phyloP scores from a whole-genome alignment of 2,329 filamentous ascomycete species.

The Neonectria sp. region DNA sequence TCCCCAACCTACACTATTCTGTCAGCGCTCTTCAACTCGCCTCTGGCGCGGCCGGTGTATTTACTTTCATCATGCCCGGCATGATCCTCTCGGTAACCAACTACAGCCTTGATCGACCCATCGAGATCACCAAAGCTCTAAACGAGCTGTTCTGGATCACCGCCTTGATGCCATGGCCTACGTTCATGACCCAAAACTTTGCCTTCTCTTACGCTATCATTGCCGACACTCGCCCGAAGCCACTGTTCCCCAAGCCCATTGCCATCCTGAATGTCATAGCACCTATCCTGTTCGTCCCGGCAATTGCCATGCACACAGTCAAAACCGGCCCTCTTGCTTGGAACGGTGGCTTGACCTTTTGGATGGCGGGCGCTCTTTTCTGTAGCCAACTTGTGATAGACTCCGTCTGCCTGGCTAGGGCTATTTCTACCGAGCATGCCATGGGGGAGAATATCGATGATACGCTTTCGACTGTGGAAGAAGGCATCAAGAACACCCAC shows the following conservation, averaged over 20 bases:
- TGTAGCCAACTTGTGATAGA: constrained; percentile 9
- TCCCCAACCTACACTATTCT: constrained; percentile 14
- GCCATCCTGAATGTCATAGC: constrained; percentile 20
- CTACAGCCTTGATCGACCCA: constrained; percentile 22
- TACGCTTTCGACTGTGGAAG: background rate
- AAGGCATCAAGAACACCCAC: too few species aligned
- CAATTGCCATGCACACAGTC: constrained; percentile 13
- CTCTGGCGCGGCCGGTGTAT: constrained; percentile 13
- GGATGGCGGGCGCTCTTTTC: constrained; percentile 11
- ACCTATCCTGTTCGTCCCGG: constrained; percentile 5
- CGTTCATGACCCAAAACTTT: constrained; percentile 20
- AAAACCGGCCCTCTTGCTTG: constrained; percentile 23
- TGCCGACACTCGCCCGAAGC: constrained; percentile 15
- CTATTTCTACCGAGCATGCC: background rate
- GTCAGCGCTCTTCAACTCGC: constrained; percentile 15
- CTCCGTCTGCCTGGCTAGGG: background rate
- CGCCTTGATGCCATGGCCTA: constrained; percentile 21
- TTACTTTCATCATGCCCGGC: constrained; percentile 20
- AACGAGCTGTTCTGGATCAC: constrained; percentile 23
- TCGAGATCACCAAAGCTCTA: constrained; percentile 25
- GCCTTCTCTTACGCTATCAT: constrained; percentile 26
- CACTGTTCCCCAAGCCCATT: constrained; percentile 25
- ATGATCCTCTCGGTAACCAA: constrained; percentile 19
- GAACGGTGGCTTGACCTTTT: constrained; percentile 26
- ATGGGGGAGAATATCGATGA: background rate